Evolutionary conservation across 495 filamentous ascomycete genomes (phyloP).

Genomic region (Cladorrhinum samala): DNA sequence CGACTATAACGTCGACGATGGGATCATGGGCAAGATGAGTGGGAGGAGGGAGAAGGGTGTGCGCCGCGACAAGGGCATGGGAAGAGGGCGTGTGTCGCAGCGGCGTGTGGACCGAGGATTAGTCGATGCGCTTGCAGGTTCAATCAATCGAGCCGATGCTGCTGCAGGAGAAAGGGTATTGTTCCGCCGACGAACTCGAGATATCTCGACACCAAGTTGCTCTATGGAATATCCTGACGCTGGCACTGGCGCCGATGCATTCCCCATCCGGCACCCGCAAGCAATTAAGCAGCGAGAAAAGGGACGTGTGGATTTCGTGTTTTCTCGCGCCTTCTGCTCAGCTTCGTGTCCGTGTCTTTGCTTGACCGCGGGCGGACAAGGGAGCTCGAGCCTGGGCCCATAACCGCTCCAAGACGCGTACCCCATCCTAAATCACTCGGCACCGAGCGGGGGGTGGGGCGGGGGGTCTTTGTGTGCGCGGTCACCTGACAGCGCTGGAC

Average conservation of each 20-base stretch:
- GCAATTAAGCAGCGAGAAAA: slow-evolving; percentile 22
- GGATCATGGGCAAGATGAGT: no score
- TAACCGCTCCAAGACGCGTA: slow-evolving; percentile 1
- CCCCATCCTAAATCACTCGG: background rate
- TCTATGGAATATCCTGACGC: no score
- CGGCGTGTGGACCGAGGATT: slow-evolving; percentile 13
- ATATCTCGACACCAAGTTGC: no score
- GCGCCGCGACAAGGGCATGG: slow-evolving; percentile 1
- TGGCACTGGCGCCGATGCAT: no score
- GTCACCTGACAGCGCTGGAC: background rate
- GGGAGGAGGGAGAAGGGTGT: background rate
- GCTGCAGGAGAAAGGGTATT: slow-evolving; percentile 13
- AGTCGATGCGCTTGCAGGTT: slow-evolving; percentile 13
- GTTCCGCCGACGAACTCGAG: no score
- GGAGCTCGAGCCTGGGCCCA: background rate
- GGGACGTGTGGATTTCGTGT: slow-evolving; percentile 32
- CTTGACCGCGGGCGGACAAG: background rate
- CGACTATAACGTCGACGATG: no score
- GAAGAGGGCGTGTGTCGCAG: slow-evolving; percentile 17
- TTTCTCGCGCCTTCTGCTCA: slow-evolving; percentile 5
- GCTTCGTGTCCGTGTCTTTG: slow-evolving; percentile 16
- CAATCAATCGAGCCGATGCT: slow-evolving; percentile 9
- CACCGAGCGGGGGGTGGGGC: background rate
- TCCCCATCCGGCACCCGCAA: no score
- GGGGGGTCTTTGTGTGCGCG: background rate